These are phyloP conservation scores for Pseudogymnoascus sp. DNA, from an alignment of 2,329 filamentous ascomycete species.

Conservation along the genomic window DNA sequence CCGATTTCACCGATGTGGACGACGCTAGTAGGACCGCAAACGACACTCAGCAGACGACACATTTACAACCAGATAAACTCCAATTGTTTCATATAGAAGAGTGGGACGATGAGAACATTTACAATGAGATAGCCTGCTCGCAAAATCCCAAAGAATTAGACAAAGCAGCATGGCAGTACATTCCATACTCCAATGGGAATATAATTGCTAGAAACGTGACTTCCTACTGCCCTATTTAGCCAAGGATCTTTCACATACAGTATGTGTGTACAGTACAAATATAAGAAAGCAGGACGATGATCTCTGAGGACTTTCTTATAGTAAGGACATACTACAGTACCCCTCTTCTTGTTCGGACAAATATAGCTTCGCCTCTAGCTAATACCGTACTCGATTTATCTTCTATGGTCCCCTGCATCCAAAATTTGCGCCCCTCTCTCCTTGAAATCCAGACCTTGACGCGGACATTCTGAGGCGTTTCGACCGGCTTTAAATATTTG, in stretches of 20 bases:
- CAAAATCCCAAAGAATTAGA: no score
- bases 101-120: conserved; percentile 18
- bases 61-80: conserved; percentile 8
- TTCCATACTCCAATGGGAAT: no score
- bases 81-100: conserved; percentile 10
- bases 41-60: not conserved
- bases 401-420: conserved; percentile 3
- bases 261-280: not conserved
- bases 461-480: conserved; percentile 10
- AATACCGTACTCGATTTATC: not conserved
- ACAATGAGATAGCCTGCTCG: conserved; percentile 13
- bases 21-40: not conserved
- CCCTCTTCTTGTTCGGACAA: not conserved
- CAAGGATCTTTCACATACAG: no score
- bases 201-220: no score
- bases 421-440: conserved; percentile 8
- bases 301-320: not conserved
- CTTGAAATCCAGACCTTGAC: conserved; percentile 8
- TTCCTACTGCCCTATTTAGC: not conserved
- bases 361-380: not conserved
- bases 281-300: not conserved
- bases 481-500: conserved; percentile 9
- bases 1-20: not conserved
- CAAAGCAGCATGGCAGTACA: no score
- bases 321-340: not conserved